Percentiles rank a stretch among this genome's conserved stretches.
Conservation (phyloP, 805 yeast species). For the Tetrapisispora phaffii region DNA sequence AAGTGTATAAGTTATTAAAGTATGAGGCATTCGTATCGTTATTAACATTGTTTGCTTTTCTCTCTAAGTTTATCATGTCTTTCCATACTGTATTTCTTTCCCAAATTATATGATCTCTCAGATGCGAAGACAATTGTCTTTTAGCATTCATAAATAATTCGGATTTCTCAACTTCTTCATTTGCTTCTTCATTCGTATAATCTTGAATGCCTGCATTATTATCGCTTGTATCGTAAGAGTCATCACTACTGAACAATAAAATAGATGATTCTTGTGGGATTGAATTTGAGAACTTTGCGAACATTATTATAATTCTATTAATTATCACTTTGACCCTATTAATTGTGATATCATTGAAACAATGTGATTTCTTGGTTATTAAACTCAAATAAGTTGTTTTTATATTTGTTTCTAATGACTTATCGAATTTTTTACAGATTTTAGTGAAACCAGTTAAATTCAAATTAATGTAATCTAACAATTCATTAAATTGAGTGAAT, state of each 20-base stretch:
- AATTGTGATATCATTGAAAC: conserved; percentile 45
- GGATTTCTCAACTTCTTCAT: conserved; percentile 2
- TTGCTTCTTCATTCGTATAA: background rate
- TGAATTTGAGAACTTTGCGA: conserved; percentile 37
- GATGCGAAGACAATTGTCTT: conserved; percentile 40
- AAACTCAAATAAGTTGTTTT: conserved; percentile 47
- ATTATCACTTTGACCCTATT: conserved; percentile 43
- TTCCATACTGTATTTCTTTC: conserved; percentile 97
- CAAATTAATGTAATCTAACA: conserved; percentile 72
- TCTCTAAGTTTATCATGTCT: conserved; percentile 84
- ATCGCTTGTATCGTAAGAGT: background rate
- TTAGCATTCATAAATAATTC: conserved; percentile 30
- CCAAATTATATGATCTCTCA: conserved; percentile 93
- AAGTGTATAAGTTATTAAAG: conserved; percentile 1
- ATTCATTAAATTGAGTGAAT: conserved; percentile 70
- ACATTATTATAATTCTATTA: conserved; percentile 42
- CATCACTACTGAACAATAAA: background rate
- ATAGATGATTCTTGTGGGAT: conserved; percentile 1
- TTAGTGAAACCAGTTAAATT: conserved; percentile 85
- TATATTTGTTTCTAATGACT: conserved; percentile 54
- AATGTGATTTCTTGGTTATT: conserved; percentile 39
- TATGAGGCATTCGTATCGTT: conserved; percentile 20
- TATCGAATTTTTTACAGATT: conserved; percentile 87
- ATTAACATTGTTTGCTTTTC: conserved; percentile 71
- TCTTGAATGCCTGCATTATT: background rate